Conservation (phyloP, 2,329 filamentous ascomycete species). For the Aspergillus sp. region DNA sequence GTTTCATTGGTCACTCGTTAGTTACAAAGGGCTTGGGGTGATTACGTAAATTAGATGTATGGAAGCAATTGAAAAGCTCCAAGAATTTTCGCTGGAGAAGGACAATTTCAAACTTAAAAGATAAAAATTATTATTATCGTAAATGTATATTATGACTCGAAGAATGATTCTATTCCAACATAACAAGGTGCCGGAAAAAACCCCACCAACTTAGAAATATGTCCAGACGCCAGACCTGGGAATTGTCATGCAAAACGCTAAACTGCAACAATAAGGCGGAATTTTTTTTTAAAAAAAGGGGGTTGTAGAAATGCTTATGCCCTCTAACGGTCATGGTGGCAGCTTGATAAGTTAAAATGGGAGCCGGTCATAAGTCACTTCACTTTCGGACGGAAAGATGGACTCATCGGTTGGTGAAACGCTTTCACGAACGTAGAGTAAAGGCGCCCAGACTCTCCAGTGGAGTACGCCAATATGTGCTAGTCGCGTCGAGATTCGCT, state of each 20-base stretch:
- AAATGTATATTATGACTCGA: background rate
- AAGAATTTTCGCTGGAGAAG: background rate
- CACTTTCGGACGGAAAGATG: conserved; percentile 8
- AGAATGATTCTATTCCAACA: conserved; percentile 7
- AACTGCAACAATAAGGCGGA: conserved; percentile 17
- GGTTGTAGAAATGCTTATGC: background rate
- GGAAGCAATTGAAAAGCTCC: too few relatives aligned
- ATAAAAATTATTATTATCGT: background rate
- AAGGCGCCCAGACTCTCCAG: conserved; percentile 81
- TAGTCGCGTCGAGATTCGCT: conserved; percentile 68
- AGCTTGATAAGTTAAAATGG: background rate
- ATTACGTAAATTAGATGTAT: background rate
- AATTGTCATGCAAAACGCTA: conserved; percentile 20
- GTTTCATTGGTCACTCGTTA: too few relatives aligned
- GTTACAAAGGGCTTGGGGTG: background rate
- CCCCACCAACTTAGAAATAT: conserved; percentile 1
- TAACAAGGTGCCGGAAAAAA: conserved; percentile 2
- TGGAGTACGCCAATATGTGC: conserved; percentile 83
- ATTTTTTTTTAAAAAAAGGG: conserved; percentile 5
- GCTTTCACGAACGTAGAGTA: conserved; percentile 61
- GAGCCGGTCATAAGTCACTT: conserved; percentile 11
- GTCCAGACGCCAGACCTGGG: conserved; percentile 17
- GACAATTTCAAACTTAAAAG: too few relatives aligned
- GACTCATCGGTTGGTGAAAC: conserved; percentile 20
- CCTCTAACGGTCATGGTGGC: background rate